Base-by-base conservation (phyloP, 139 green algal species). In the Chlorella vulgaris region DNA sequence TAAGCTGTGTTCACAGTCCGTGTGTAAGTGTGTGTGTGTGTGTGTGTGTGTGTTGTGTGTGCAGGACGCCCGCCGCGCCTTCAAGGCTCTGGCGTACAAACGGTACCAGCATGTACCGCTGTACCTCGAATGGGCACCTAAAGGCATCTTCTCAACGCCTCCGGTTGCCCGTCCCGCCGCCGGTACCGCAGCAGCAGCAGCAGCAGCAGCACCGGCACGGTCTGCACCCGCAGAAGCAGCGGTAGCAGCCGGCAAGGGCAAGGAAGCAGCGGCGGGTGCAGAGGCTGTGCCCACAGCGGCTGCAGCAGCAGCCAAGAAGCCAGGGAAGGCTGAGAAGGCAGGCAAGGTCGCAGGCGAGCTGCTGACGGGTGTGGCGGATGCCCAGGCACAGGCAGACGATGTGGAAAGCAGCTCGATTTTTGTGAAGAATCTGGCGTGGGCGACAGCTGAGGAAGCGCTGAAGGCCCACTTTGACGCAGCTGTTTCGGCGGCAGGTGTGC, bases 101-200 rank as follows among this genome's bases (percentile, higher is more conserved):
- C 93, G 95, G 60, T 98, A 95, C 81, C 91, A 96, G 66, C 87
- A 96, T 71, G 95, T 98, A 39, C 97, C 97, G 3, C 86, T 99
- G 24, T 99, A 99, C 89, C 84, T 99, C 21, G 96, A 99, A 86
- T 99, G 95, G 95, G 97, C 97, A 2, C 97, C 97, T 22, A 85
- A 86, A 19, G 92, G 90, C 68, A 91, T 98, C 31, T 97, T 98
- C 83, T 82, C 38, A 7, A 68, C 43, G 6, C 63, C 84, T 1
- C 65, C 90, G 3, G 39, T 65, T 19, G 40, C 80, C 35, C 65
- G 73, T 35, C 38, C 69, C 43, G 69, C 69, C 55, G 63, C 40
- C 33, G 31, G 71, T 35, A 31, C 1, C 15, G 78, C 67, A 5
- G 43, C 33, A 22, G 76, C 26, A 5, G 73, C 29, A n/a, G 74